These are phyloP conservation scores for Candida dubliniensis DNA, from an alignment of 1,139 yeast species.

Conservation along the genomic window DNA sequence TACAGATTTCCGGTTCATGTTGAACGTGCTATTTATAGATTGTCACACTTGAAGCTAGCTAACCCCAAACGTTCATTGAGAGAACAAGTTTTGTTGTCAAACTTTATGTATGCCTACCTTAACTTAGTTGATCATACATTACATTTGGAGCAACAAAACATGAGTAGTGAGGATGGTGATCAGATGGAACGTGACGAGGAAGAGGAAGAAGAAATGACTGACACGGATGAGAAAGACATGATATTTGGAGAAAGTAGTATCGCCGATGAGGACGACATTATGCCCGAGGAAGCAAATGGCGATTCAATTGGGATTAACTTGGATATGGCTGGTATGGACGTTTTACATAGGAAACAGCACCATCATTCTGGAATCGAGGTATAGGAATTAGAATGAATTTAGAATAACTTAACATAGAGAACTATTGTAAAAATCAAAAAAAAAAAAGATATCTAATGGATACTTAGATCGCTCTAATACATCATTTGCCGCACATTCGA, in stretches of 20 bases:
- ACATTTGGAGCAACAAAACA: constrained; percentile 61
- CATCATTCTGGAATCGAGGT: constrained; percentile 6
- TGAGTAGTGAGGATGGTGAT: constrained; percentile 16
- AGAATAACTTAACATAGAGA: background rate
- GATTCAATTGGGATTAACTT: constrained; percentile 10
- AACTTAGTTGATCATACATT: constrained; percentile 89
- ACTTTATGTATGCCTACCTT: constrained; percentile 96
- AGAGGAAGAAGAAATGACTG: constrained; percentile 12
- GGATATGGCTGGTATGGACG: constrained; percentile 8
- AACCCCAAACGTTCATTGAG: constrained; percentile 88
- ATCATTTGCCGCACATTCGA: no score
- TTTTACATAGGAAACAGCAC: background rate
- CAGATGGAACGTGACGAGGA: constrained; percentile 13
- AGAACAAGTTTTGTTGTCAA: constrained; percentile 89
- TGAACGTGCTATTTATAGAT: constrained; percentile 89
- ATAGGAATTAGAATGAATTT: background rate
- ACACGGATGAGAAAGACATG: constrained; percentile 6
- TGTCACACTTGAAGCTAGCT: constrained; percentile 89
- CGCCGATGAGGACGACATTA: constrained; percentile 8
- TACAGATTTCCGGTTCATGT: constrained; percentile 91
- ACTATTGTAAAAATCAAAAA: background rate
- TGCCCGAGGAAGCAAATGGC: constrained; percentile 2
- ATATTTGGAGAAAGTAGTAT: constrained; percentile 6
- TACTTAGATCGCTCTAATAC: no score
- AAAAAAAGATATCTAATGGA: background rate